phyloP scores from a whole-genome alignment of 768 basidiomycete genomes.

The Auricularia sp. region DNA sequence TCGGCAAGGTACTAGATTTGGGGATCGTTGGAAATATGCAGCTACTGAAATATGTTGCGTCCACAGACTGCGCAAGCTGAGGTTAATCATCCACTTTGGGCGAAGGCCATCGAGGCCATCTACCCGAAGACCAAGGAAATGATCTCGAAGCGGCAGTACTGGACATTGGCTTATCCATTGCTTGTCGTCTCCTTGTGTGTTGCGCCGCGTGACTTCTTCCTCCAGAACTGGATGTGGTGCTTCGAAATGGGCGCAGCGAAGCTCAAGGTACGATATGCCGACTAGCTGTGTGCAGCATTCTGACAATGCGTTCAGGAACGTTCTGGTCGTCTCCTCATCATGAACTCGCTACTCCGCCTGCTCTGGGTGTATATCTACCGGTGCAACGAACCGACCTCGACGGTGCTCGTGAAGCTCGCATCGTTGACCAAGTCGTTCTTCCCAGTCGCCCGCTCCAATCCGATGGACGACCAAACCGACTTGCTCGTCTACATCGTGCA shows the following conservation, averaged over 20 bases:
- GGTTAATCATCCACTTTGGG: conserved; percentile 93
- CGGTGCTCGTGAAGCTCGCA: conserved; percentile 74
- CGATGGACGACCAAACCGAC: conserved; percentile 38
- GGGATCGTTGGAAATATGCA: too few species aligned
- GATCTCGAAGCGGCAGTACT: conserved; percentile 70
- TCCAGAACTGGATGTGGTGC: conserved; percentile 68
- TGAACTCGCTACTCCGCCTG: conserved; percentile 76
- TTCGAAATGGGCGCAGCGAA: conserved; percentile 67
- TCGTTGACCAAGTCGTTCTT: conserved; percentile 66
- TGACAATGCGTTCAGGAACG: conserved; percentile 52
- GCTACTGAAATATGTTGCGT: neutral
- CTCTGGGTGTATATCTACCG: conserved; percentile 95
- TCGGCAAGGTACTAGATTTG: conserved; percentile 55
- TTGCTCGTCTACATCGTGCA: conserved; percentile 71
- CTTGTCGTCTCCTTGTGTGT: conserved; percentile 78
- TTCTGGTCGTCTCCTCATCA: conserved; percentile 51
- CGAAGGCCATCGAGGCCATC: conserved; percentile 78
- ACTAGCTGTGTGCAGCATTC: conserved; percentile 8
- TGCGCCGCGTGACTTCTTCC: conserved; percentile 74
- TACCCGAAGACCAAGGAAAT: conserved; percentile 75
- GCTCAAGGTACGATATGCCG: conserved; percentile 51
- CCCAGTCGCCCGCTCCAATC: conserved; percentile 44
- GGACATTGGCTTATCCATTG: conserved; percentile 78
- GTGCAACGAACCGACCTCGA: conserved; percentile 75
- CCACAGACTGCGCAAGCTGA: conserved; percentile 84